Conservation (phyloP, 2,329 filamentous ascomycete genomes). For the Pleoardoris graminearum region DNA sequence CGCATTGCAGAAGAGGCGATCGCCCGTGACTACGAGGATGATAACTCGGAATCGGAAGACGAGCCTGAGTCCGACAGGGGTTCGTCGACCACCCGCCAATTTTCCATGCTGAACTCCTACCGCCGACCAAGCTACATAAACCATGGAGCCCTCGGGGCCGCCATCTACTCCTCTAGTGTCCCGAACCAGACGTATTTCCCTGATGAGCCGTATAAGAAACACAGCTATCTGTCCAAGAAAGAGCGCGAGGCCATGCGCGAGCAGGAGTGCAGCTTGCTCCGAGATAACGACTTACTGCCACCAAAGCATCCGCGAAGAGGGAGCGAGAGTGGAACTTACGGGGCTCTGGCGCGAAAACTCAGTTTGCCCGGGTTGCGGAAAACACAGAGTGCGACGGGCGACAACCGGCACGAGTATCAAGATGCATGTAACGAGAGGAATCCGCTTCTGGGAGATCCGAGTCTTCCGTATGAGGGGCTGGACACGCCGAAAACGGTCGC, state of each 20-base stretch:
- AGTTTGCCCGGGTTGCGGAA: constrained; percentile 37
- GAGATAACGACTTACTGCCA: constrained; percentile 62
- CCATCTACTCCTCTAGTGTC: constrained; percentile 65
- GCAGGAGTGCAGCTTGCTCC: constrained; percentile 61
- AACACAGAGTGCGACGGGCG: constrained; percentile 30
- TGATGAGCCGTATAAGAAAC: constrained; percentile 26
- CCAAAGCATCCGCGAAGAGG: constrained; percentile 53
- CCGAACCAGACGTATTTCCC: constrained; percentile 40
- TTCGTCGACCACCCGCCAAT: constrained; percentile 51
- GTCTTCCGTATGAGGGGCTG: constrained; percentile 50
- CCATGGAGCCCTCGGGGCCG: constrained; percentile 69
- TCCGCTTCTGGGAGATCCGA: constrained; percentile 50
- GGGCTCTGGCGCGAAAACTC: constrained; percentile 30
- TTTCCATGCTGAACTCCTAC: constrained; percentile 66
- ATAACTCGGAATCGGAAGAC: constrained; percentile 17
- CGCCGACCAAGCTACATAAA: constrained; percentile 77
- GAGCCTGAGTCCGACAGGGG: constrained; percentile 63
- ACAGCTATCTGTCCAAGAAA: constrained; percentile 53
- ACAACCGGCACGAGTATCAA: constrained; percentile 38
- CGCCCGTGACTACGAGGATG: constrained; percentile 43
- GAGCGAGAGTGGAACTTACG: constrained; percentile 32
- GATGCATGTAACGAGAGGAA: constrained; percentile 51
- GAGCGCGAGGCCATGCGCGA: constrained; percentile 59
- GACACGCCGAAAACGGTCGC: constrained; percentile 53
- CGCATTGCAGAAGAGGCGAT: constrained; percentile 46